Base-by-base conservation (phyloP, 192 early-diverging fungal species). In the Phlyctochytrium arcticum region DNA sequence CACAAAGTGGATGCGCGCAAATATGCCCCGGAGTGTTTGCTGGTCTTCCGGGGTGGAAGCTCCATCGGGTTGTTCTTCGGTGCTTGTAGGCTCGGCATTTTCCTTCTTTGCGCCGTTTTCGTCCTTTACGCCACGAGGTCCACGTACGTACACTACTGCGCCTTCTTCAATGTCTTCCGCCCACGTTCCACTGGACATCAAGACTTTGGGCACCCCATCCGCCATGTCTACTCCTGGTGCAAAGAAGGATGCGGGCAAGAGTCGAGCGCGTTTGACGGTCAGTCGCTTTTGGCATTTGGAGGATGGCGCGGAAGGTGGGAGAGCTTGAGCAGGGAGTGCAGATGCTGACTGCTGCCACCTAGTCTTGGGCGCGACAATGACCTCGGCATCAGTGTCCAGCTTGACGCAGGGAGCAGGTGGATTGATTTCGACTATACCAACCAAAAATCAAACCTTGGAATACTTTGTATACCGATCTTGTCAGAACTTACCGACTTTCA, bases 281-380 rank as follows among this genome's bases (percentile, higher is more conserved):
- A n/a, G n/a, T n/a, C n/a, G n/a, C n/a, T n/a, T n/a, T n/a, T n/a
- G n/a, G n/a, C n/a, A n/a, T n/a, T n/a, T n/a, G n/a, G n/a, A n/a
- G n/a, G n/a, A n/a, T n/a, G n/a, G n/a, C n/a, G n/a, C n/a, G n/a
- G n/a, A n/a, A n/a, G n/a, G n/a, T n/a, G n/a, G n/a, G n/a, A n/a
- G n/a, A n/a, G 42, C 21, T 21, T 44, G 15, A 21, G 42, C 15
- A 12, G 42, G 15, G 15, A 44, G 15, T 44, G 42, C 15, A 44
- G 42, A 44, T 44, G 42, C 21, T 2, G 15, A 12, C 55, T n/a
- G 32, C 26, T 37, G n/a, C 30, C 69, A 23, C 3, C 74, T 63
- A 17, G 35, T 30, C 48, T 78, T 75, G 27, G 79, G 80, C 4
- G 71, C 73, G 9, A 81, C 74, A 49, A 77, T 68, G 19, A 81